A percentile compares a stretch with the other conserved stretches of the same genome.
Conservation (phyloP, 192 early-diverging fungal species). For the Blastocladiella britannica region DNA sequence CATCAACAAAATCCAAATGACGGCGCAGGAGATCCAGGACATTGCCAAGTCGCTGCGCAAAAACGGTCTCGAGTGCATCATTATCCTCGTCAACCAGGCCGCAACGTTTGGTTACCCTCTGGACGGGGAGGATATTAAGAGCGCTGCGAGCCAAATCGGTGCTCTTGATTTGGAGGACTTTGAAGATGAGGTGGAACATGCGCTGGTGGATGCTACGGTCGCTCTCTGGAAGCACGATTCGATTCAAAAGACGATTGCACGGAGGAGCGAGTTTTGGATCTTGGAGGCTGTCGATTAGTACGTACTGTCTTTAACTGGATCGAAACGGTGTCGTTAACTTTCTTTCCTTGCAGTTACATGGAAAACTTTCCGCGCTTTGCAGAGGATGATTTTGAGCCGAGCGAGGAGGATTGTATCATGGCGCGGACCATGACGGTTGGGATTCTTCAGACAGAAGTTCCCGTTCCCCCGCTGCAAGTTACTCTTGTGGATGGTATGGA, state of each 20-base stretch:
- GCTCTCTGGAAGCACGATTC: conserved; percentile 3
- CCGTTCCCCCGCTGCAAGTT: conserved; percentile 1
- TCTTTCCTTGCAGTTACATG: too few species aligned
- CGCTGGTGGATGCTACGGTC: neutral
- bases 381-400: conserved; percentile 6
- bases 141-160: neutral
- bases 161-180: conserved; percentile 1
- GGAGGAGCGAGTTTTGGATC: conserved; percentile 4
- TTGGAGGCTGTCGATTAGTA: conserved; percentile 4
- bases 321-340: neutral
- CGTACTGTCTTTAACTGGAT: neutral
- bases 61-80: conserved; percentile 4
- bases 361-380: conserved; percentile 3
- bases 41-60: neutral
- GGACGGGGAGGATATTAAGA: neutral
- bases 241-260: conserved; percentile 1
- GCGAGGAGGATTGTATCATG: conserved; percentile 4
- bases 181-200: conserved; percentile 1
- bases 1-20: conserved; percentile 4
- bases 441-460: conserved; percentile 3
- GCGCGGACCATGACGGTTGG: conserved; percentile 4
- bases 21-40: conserved; percentile 3
- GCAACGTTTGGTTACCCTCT: neutral
- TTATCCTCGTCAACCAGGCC: neutral
- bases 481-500: neutral